A percentile compares a stretch with the other conserved stretches of the same genome.
Evolutionary conservation across 78 protist species (phyloP).

Genomic region (Creolimax fragrantissima): DNA sequence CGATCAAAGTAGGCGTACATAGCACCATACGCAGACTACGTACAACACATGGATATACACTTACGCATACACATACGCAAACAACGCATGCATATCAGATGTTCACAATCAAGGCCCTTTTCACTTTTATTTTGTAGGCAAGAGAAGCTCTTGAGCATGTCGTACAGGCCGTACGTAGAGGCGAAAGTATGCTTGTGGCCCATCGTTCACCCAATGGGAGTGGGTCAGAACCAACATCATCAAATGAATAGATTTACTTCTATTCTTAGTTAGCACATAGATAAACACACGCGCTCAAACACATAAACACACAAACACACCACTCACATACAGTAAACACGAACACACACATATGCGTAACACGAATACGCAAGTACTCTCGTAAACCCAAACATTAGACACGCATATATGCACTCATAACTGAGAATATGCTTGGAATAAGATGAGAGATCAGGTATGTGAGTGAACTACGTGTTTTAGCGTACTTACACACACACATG

Average conservation of each 20-base stretch:
- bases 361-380: background rate
- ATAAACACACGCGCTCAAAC: background rate
- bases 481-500: background rate
- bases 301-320: background rate
- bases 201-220: background rate
- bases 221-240: background rate
- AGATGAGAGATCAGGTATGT: background rate
- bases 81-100: background rate
- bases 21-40: background rate
- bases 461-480: too few species aligned
- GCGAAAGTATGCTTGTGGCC: background rate
- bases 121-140: background rate
- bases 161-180: too few species aligned
- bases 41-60: background rate
- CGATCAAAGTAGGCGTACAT: background rate
- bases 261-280: background rate
- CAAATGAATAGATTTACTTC: background rate
- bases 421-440: background rate
- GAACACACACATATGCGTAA: background rate
- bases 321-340: background rate
- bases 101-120: background rate
- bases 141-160: background rate
- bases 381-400: background rate
- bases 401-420: background rate
- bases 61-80: background rate